Base-by-base conservation (phyloP, 1,284 basidiomycete genomes). In the Leccinum cinnamomeum region DNA sequence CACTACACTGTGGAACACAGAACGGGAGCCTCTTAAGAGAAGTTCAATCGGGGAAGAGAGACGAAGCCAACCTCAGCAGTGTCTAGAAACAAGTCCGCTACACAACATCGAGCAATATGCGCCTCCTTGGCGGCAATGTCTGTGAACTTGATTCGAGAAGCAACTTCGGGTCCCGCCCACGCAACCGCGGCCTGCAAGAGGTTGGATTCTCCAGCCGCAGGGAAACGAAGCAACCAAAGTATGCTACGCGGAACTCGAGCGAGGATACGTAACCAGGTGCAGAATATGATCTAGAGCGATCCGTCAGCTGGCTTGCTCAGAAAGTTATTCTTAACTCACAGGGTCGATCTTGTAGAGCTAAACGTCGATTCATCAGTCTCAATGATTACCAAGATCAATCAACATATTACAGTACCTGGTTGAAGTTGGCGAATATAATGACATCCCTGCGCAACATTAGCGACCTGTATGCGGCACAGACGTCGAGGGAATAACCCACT, bases 391-490 rank as follows among this genome's bases (percentile, higher is more conserved):
- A 61, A 51, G 37, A 59, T 56, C 23, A 54, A 41, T 51, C 44
- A 30, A 63, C 72, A 55, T 56, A 58, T 53, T 59, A 56, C 57
- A 14, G n/a, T 70, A 84, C 81, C 78, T 87, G 85, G 68, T 86
- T 87, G 71, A 86, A 87, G 67, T 86, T 85, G 58, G 85, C 84
- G 67, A 88, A 87, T 65, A 88, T 83, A 61, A 88, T 67, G 18
- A 80, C 71, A 69, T 81, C 76, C 62, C 81, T 82, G 57, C 2
- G 5, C 16, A 59, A 56, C 3, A 5, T 65, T 14, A 58, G 50
- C 12, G 16, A 51, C 37, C 48, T 54, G 20, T 58, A 35, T 12
- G 28, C 20, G 20, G 35, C 7, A 11, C 12, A 23, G 18, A 39
- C 25, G 7, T 51, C 2, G 11, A 14, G 2, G 14, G n/a, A n/a